phyloP scores from a whole-genome alignment of 2,329 filamentous ascomycete genomes.

The Neoscytalidium dimidiatum region DNA sequence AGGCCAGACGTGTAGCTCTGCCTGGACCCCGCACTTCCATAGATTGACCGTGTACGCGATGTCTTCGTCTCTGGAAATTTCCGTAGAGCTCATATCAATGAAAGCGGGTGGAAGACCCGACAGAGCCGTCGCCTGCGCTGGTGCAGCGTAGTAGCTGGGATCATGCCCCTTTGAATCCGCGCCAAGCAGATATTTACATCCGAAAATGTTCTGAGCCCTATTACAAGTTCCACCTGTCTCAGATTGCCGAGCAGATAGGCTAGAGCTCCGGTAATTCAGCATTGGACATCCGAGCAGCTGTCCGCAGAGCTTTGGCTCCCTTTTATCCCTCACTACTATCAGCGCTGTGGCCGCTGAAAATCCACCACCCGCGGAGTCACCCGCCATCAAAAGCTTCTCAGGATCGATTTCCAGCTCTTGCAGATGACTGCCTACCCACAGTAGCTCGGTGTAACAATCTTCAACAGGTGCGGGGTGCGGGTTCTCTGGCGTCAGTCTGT shows the following conservation, averaged over 20 bases:
- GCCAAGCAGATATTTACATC: neutral
- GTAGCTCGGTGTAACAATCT: neutral
- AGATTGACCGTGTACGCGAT: neutral
- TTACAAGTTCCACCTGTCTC: neutral
- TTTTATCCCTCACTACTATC: neutral
- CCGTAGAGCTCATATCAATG: neutral
- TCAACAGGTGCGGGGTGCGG: neutral
- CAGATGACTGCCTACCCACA: neutral
- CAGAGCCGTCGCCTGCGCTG: neutral
- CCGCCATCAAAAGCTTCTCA: neutral
- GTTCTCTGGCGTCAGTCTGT: neutral
- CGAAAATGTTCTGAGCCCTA: neutral
- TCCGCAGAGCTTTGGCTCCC: neutral
- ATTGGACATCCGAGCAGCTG: neutral
- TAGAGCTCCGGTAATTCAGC: neutral
- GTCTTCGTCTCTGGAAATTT: neutral
- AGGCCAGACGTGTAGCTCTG: neutral
- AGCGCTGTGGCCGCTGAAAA: neutral
- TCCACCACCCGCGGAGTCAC: neutral
- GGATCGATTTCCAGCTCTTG: neutral
- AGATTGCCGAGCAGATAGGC: neutral
- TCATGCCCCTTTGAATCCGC: neutral
- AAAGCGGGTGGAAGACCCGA: neutral
- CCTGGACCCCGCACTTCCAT: neutral
- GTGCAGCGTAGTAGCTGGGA: neutral